A percentile compares a stretch with the other conserved stretches of the same genome.
These are phyloP conservation scores for Fusarium stilboides DNA, from an alignment of 2,329 filamentous ascomycete species.

Conservation along the genomic window DNA sequence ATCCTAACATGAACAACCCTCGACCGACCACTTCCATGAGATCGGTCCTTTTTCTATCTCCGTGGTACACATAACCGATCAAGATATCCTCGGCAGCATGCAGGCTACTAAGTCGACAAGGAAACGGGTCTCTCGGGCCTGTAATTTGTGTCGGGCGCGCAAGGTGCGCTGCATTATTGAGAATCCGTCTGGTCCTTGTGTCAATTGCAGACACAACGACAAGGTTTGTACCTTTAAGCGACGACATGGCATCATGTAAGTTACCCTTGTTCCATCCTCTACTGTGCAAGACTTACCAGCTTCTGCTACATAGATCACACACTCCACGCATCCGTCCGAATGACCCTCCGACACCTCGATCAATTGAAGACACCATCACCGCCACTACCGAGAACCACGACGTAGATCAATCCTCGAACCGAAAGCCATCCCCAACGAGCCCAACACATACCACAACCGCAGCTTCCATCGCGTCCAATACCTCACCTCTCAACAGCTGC, in stretches of 20 bases:
- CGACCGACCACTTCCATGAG: neutral
- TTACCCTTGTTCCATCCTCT: neutral
- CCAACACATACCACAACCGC: neutral
- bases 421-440: neutral
- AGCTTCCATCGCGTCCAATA: neutral
- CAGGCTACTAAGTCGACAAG: conserved; percentile 25
- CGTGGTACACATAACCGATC: neutral
- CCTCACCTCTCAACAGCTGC: neutral
- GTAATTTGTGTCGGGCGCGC: conserved; percentile 43
- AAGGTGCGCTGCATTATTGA: conserved; percentile 49
- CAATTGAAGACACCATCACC: neutral
- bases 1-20: neutral
- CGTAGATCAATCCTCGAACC: neutral
- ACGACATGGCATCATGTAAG: conserved; percentile 37
- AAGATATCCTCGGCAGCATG: neutral
- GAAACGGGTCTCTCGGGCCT: conserved; percentile 44
- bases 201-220: conserved; percentile 48
- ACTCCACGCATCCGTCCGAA: conserved; percentile 12
- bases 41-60: neutral
- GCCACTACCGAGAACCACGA: neutral
- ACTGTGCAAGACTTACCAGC: neutral
- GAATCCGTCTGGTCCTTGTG: conserved; percentile 38
- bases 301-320: conserved; percentile 14
- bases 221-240: conserved; percentile 46
- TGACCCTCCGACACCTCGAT: conserved; percentile 13